Percentiles rank a stretch among this genome's conserved stretches.
Evolutionary conservation across 306 rosid genomes (phyloP).

Genomic region (Ormosia semicastrata): DNA sequence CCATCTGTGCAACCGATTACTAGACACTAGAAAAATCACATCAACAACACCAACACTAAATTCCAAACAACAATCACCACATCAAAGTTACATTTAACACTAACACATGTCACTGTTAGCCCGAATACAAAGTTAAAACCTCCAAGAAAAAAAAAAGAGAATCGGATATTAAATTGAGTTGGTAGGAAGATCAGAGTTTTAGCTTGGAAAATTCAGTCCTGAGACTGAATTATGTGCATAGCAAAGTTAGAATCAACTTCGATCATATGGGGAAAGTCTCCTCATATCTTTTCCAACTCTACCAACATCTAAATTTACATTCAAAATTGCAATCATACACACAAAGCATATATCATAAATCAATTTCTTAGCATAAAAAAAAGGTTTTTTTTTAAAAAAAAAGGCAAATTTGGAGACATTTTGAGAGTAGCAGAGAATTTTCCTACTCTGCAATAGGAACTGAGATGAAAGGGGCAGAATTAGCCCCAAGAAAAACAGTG

Average conservation of each 20-base stretch:
- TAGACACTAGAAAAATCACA: neutral
- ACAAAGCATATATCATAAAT: neutral
- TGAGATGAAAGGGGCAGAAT: neutral
- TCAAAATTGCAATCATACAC: neutral
- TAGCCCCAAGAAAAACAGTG: neutral
- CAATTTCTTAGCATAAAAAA: neutral
- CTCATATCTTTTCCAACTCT: slow-evolving; percentile 26
- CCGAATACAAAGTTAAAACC: neutral
- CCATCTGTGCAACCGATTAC: slow-evolving; percentile 15
- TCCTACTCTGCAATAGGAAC: slow-evolving; percentile 36
- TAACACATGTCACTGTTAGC: too few relatives aligned
- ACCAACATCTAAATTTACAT: neutral
- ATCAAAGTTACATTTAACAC: too few relatives aligned
- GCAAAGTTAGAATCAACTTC: slow-evolving; percentile 46
- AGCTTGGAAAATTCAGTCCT: slow-evolving; percentile 31
- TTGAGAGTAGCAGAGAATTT: neutral
- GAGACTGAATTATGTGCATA: neutral
- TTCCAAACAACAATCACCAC: neutral
- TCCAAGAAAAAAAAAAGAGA: neutral
- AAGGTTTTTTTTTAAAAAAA: too few relatives aligned
- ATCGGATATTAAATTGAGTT: neutral
- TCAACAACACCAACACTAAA: neutral
- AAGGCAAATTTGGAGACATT: neutral
- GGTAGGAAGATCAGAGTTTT: slow-evolving; percentile 27
- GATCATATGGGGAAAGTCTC: slow-evolving; percentile 44